Evolutionary conservation across 495 filamentous ascomycete species (phyloP).

Genomic region (Talaromyces borbonicus): DNA sequence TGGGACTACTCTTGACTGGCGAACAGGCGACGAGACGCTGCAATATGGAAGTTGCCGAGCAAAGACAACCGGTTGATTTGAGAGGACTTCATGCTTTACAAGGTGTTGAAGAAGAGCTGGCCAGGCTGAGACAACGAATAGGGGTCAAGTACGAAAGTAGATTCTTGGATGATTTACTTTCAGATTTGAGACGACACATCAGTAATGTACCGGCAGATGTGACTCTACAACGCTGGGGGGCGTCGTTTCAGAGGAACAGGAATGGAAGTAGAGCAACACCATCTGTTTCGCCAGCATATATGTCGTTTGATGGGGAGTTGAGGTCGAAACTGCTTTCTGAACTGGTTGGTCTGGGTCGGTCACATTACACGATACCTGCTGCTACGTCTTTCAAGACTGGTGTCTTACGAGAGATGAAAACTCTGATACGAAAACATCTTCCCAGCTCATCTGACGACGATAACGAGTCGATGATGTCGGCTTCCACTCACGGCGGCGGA

Average conservation of each 20-base stretch:
- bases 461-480: conserved; percentile 79
- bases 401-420: conserved; percentile 76
- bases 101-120: conserved; percentile 66
- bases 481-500: conserved; percentile 67
- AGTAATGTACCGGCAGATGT: conserved; percentile 57
- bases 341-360: conserved; percentile 68
- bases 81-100: conserved; percentile 70
- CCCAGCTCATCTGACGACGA: conserved; percentile 92
- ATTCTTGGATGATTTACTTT: conserved; percentile 68
- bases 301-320: conserved; percentile 56
- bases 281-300: conserved; percentile 63
- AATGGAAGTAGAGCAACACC: conserved; percentile 56
- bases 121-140: conserved; percentile 63
- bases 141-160: conserved; percentile 77
- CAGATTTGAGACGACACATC: conserved; percentile 76
- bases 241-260: conserved; percentile 50
- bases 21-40: conserved; percentile 29
- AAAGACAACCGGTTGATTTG: conserved; percentile 50
- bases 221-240: conserved; percentile 70
- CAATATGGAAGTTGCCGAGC: conserved; percentile 12
- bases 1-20: conserved; percentile 73
- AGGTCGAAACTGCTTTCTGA: conserved; percentile 55
- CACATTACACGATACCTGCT: conserved; percentile 67
- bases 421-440: conserved; percentile 71
- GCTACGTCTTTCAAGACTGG: conserved; percentile 81